Conservation (phyloP, 1,139 yeast species). For the Ogataea hybrid region DNA sequence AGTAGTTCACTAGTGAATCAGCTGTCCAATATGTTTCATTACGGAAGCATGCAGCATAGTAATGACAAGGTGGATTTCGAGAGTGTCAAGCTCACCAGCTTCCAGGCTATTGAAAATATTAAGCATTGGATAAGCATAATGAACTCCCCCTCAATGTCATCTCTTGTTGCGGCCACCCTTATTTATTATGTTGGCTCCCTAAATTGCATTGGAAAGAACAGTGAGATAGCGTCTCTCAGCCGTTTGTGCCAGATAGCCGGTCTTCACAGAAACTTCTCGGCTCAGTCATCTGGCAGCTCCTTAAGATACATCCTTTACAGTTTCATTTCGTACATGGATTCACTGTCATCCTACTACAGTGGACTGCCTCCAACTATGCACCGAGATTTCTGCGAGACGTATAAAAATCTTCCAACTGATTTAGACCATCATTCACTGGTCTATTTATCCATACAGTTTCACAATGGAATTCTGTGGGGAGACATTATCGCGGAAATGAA, state of each 20-base stretch:
- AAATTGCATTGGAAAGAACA: slow-evolving; percentile 18
- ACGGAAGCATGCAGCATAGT: not conserved
- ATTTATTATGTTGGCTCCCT: slow-evolving; percentile 23
- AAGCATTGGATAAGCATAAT: slow-evolving; percentile 15
- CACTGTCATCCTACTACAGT: slow-evolving; percentile 21
- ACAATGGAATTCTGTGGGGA: slow-evolving; percentile 19
- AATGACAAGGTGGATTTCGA: slow-evolving; percentile 9
- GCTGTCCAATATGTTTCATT: slow-evolving; percentile 9
- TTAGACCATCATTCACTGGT: slow-evolving; percentile 9
- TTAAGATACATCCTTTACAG: slow-evolving; percentile 21
- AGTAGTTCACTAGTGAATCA: slow-evolving; percentile 20
- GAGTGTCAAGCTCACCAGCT: slow-evolving; percentile 14
- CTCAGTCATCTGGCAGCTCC: slow-evolving; percentile 10
- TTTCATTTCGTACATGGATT: slow-evolving; percentile 23
- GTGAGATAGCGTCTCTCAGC: slow-evolving; percentile 12
- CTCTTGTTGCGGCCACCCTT: slow-evolving; percentile 17
- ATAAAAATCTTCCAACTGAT: slow-evolving; percentile 13
- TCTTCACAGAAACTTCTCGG: slow-evolving; percentile 18
- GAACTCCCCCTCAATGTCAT: slow-evolving; percentile 22
- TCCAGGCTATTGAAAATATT: slow-evolving; percentile 21
- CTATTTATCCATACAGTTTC: slow-evolving; percentile 19
- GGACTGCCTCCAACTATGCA: slow-evolving; percentile 24
- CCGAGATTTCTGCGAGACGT: slow-evolving; percentile 17
- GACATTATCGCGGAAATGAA: slow-evolving; percentile 20
- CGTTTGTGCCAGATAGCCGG: slow-evolving; percentile 20